Evolutionary conservation across 139 green algal species (phyloP), one percentile per base, ranked within the genome.

Genomic region (Spirogloea muscicola): DNA sequence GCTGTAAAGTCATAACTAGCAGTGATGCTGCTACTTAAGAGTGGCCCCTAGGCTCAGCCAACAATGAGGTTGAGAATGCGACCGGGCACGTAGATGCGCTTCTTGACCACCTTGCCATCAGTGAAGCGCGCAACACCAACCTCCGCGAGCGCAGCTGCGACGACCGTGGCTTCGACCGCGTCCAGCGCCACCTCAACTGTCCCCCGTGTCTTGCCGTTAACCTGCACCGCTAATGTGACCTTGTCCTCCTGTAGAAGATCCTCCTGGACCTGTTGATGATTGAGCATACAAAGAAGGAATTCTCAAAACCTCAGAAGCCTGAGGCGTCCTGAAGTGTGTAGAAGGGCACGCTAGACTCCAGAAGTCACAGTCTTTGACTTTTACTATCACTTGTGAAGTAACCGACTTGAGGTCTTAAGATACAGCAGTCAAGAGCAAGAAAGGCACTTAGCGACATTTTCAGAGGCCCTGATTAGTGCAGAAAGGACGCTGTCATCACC

Each of bases 1-100:
- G 40, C 9, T 62, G 7, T 62, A 33, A 33, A 62, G 40, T 7
- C 9, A 31, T 43, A 43, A 62, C 6, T 6, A 38, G 52, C 2
- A 33, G 13, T 70, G 36, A 9, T 58, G 43, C 37, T 25, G 3
- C 5, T 66, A n/a, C 27, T 3, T 16, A 44, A 67, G 3, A n/a
- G 25, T 44, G 34, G 21, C 31, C 58, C 38, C n/a, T n/a, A n/a
- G n/a, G n/a, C n/a, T n/a, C n/a, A n/a, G n/a, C n/a, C n/a, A n/a
- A 94, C 90, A 37, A 99, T 91, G 41, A 99, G 70, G 84, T 98
- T 98, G 4, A 99, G 76, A 55, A 98, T 98, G 72, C 92, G 94
- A 1, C 87, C 88, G 0, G 87, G 79, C 61, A 95, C 88, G 77
- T 90, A 99, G 34, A 99, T 96, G 39, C 95, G 75, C 83, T 98